Percentiles rank a stretch among this genome's conserved stretches.
phyloP scores from a whole-genome alignment of 306 rosid genomes.

The Benincasa hispida region DNA sequence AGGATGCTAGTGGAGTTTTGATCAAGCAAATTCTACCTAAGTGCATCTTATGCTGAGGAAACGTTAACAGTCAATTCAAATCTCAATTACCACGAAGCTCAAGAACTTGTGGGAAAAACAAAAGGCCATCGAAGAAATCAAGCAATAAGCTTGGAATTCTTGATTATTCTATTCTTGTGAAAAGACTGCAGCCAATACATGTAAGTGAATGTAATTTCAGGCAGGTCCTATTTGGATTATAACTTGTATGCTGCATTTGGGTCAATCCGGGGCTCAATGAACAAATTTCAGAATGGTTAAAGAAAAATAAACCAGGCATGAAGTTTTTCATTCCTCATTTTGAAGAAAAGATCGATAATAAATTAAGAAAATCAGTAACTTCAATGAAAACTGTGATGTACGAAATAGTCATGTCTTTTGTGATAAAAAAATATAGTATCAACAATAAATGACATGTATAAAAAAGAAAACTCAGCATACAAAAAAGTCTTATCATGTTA shows the following conservation, averaged over 20 bases:
- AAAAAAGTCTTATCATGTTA: background rate
- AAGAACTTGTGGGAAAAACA: background rate
- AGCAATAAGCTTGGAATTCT: background rate
- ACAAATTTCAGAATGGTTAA: background rate
- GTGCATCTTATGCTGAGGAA: background rate
- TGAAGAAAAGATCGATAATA: background rate
- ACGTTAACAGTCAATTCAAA: background rate
- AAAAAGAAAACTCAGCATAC: background rate
- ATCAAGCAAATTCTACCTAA: background rate
- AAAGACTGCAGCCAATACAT: background rate
- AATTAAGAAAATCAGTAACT: background rate
- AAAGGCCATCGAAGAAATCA: background rate
- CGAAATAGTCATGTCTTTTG: background rate
- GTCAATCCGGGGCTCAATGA: background rate
- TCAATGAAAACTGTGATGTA: background rate
- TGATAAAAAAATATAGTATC: background rate
- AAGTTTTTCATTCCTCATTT: background rate
- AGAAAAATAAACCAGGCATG: background rate
- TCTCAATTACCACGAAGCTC: background rate
- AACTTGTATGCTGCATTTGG: background rate
- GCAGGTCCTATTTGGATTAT: background rate
- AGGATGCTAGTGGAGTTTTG: background rate
- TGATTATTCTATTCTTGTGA: background rate
- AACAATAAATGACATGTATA: background rate
- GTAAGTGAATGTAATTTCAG: background rate